Evolutionary conservation across 257 asterid species (phyloP), one percentile per base, ranked within the genome.

Genomic region (Solanum ahanhuiri): DNA sequence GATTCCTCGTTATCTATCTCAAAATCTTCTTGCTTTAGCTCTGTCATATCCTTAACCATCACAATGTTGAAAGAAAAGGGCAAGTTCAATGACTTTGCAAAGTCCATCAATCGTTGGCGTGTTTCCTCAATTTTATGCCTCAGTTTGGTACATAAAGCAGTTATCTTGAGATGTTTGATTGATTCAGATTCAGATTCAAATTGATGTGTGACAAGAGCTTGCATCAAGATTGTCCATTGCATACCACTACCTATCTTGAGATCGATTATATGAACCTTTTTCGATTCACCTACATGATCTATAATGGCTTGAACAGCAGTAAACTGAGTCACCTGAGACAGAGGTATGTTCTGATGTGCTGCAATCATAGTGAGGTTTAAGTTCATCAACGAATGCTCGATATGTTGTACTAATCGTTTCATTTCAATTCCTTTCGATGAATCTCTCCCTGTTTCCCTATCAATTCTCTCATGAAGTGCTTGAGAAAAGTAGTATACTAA

Each of bases 201-300:
- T 70, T 92, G 90, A 66, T 85, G 54, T 43, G 81, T 86, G 6
- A 90, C 91, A 6, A 95, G 91, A 51, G 94, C 97, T 82, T 95
- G 98, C 96, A 95, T 93, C 89, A 93, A 79, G 51, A 93, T 89
- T 31, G 88, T 90, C 88, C 88, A 88, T 0, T 93, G 96, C 81
- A 91, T 79, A 2, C 98, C 96, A 30, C 43, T 89, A 17, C 91
- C 89, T 9, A 93, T 91, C 66, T 91, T 93, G 20, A 93, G 88
- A 71, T 92, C 94, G 10, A 93, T 86, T 39, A 95, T 76, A 51
- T 93, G 97, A 15, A 95, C 85, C 88, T 89, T 93, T 41, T 84
- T 88, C 0, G 92, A 90, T 45, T 89, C 90, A 0, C 84, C 88
- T 43, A 93, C 81, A 41, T 88, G 91, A 48, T 95, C 95, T 22